phyloP scores from a whole-genome alignment of 2,329 filamentous ascomycete species.

The Gremmenia infestans region DNA sequence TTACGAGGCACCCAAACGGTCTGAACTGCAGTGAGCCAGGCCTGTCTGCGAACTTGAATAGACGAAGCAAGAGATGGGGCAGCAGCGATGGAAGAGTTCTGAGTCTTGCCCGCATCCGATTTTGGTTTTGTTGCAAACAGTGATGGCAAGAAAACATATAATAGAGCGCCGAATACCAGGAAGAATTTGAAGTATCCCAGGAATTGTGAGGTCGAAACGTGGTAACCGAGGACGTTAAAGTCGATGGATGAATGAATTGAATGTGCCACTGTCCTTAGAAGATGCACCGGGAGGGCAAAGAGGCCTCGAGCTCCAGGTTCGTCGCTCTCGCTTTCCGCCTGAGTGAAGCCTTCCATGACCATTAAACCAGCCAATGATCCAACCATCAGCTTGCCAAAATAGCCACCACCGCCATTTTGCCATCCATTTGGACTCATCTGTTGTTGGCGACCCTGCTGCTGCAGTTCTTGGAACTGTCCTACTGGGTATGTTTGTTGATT shows the following conservation, averaged over 20 bases:
- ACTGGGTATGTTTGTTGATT: conserved; percentile 31
- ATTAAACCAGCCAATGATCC: conserved; percentile 88
- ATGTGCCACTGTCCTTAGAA: conserved; percentile 46
- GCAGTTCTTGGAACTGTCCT: conserved; percentile 43
- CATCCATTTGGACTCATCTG: conserved; percentile 53
- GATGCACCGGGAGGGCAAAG: conserved; percentile 56
- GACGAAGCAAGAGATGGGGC: conserved; percentile 74
- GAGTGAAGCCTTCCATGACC: conserved; percentile 75
- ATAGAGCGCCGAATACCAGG: conserved; percentile 47
- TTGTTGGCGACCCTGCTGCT: conserved; percentile 38
- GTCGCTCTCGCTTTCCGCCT: conserved; percentile 57
- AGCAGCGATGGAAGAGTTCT: conserved; percentile 40
- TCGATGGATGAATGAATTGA: conserved; percentile 37
- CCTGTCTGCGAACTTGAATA: conserved; percentile 78
- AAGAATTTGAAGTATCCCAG: conserved; percentile 49
- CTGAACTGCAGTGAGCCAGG: conserved; percentile 90
- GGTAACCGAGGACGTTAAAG: conserved; percentile 50
- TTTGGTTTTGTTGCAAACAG: conserved; percentile 39
- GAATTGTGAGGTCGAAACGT: conserved; percentile 39
- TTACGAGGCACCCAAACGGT: conserved; percentile 88
- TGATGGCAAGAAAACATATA: conserved; percentile 52
- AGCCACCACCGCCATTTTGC: conserved; percentile 50
- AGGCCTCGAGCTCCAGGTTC: conserved; percentile 62
- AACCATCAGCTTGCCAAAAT: conserved; percentile 78
- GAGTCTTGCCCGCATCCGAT: conserved; percentile 48